These are phyloP conservation scores for Rosellinia necatrix DNA, from an alignment of 2,329 filamentous ascomycete genomes.

Conservation along the genomic window DNA sequence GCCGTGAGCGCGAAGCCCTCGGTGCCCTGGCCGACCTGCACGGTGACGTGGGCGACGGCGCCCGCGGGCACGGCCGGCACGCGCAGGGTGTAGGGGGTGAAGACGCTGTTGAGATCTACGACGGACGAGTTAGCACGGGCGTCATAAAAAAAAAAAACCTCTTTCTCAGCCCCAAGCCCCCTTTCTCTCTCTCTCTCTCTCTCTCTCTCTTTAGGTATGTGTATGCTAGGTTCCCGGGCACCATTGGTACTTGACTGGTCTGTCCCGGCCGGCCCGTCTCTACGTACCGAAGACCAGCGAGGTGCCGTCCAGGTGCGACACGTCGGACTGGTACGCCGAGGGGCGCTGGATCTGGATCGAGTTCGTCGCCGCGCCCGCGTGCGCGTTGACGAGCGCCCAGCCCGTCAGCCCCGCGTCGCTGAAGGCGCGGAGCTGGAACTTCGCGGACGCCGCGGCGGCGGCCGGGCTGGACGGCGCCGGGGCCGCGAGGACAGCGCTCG, in stretches of 20 bases:
- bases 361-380: conserved; percentile 25
- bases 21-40: conserved; percentile 20
- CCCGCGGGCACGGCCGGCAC: conserved; percentile 26
- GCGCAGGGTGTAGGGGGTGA: conserved; percentile 15
- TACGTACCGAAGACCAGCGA: conserved; percentile 29
- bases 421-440: conserved; percentile 27
- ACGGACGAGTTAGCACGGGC: neutral
- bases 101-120: conserved; percentile 12
- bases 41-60: conserved; percentile 23
- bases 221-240: too few species aligned
- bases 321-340: conserved; percentile 28
- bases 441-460: conserved; percentile 6
- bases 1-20: conserved; percentile 26
- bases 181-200: too few species aligned
- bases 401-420: conserved; percentile 17
- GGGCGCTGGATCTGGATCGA: conserved; percentile 34
- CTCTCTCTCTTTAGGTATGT: too few species aligned
- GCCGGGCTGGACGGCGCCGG: conserved; percentile 7
- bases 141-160: too few species aligned
- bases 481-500: conserved; percentile 21
- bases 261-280: neutral
- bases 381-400: conserved; percentile 32
- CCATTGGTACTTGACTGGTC: too few species aligned
- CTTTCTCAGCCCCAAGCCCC: too few species aligned
- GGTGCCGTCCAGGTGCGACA: conserved; percentile 24